These are phyloP conservation scores for Bothriochloa decipiens DNA, from an alignment of 176 grass and related monocot genomes.

Conservation along the genomic window DNA sequence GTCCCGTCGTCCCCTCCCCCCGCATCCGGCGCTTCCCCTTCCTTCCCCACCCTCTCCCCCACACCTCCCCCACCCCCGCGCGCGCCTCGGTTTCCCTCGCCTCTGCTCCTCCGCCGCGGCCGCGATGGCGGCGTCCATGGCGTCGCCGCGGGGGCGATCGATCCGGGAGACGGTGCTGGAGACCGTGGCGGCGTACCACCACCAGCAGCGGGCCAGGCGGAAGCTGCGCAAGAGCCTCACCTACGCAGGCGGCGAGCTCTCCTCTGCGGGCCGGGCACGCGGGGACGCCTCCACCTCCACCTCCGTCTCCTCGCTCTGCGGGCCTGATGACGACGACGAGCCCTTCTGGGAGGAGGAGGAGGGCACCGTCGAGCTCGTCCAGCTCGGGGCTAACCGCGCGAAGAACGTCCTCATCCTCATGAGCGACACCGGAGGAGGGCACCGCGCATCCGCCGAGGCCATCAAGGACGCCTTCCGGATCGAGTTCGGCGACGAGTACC, in stretches of 20 bases:
- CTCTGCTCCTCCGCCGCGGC: not conserved
- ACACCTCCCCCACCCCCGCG: too few species aligned
- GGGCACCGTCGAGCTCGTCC: conserved; percentile 86
- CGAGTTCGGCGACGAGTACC: conserved; percentile 87
- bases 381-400: conserved; percentile 85
- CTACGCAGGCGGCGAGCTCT: conserved; percentile 58
- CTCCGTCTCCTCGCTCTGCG: conserved; percentile 26
- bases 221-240: conserved; percentile 69
- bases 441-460: conserved; percentile 95
- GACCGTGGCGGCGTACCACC: conserved; percentile 80
- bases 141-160: conserved; percentile 61
- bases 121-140: conserved; percentile 71
- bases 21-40: not conserved
- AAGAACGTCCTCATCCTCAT: conserved; percentile 98
- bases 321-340: conserved; percentile 74
- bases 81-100: not conserved
- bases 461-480: conserved; percentile 94
- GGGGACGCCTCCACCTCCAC: conserved; percentile 33
- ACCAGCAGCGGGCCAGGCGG: conserved; percentile 62
- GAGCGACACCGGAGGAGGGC: conserved; percentile 92
- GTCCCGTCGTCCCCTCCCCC: not conserved
- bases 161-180: conserved; percentile 82
- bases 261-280: conserved; percentile 25
- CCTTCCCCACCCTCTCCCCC: too few species aligned
- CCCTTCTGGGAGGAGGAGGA: conserved; percentile 97